A percentile compares a stretch with the other conserved stretches of the same genome.
Conservation (phyloP, 257 asterid species). For the Nyctanthes arbortristis region DNA sequence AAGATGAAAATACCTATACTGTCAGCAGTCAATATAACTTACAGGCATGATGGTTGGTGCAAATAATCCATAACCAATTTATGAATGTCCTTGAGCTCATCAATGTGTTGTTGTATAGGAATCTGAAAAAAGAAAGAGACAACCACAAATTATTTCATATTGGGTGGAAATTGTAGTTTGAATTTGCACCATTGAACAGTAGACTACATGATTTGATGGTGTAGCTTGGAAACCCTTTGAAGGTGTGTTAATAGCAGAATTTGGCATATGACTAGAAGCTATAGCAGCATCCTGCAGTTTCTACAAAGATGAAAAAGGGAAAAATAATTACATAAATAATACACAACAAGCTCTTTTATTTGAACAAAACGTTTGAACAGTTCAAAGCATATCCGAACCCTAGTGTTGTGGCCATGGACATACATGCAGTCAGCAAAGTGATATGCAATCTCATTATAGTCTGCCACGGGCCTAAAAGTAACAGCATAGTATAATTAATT, state of each 20-base stretch:
- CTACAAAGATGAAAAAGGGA: slow-evolving; percentile 30
- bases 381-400: slow-evolving; percentile 50
- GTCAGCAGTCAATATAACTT: slow-evolving; percentile 38
- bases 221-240: slow-evolving; percentile 59
- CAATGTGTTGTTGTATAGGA: slow-evolving; percentile 47
- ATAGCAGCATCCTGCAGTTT: slow-evolving; percentile 52
- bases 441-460: slow-evolving; percentile 75
- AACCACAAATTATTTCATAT: slow-evolving; percentile 7
- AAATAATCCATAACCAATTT: slow-evolving; percentile 52
- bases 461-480: slow-evolving; percentile 69
- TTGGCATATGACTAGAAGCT: slow-evolving; percentile 43
- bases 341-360: neutral
- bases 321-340: slow-evolving; percentile 12
- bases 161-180: slow-evolving; percentile 5
- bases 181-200: slow-evolving; percentile 12
- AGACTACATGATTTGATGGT: slow-evolving; percentile 40
- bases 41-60: slow-evolving; percentile 69
- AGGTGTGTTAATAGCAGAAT: slow-evolving; percentile 58
- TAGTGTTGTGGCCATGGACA: slow-evolving; percentile 79
- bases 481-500: slow-evolving; percentile 20
- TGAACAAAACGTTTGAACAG: slow-evolving; percentile 2
- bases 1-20: slow-evolving; percentile 10
- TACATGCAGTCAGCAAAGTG: slow-evolving; percentile 85
- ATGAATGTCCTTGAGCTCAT: slow-evolving; percentile 46
- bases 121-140: slow-evolving; percentile 41